These are phyloP conservation scores for Hypoxylon fragiforme DNA, from an alignment of 495 filamentous ascomycete genomes.

Conservation along the genomic window DNA sequence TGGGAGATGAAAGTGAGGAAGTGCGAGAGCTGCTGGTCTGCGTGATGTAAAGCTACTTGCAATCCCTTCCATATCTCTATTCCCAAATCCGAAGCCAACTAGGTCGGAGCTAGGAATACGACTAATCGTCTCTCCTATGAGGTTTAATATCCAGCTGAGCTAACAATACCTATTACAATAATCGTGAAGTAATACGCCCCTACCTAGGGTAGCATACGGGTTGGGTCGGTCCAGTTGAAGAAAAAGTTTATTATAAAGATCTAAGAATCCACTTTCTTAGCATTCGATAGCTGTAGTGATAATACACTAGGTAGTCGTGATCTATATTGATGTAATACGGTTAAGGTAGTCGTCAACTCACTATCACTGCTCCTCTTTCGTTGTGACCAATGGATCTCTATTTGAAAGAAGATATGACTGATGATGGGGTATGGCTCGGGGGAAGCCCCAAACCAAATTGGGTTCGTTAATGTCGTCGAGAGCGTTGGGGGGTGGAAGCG, in stretches of 20 bases:
- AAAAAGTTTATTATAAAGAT: neutral
- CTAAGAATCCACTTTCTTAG: neutral
- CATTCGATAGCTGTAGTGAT: neutral
- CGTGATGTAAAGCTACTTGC: conserved; percentile 37
- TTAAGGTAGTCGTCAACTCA: no score
- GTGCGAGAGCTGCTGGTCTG: conserved; percentile 36
- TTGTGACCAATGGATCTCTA: neutral
- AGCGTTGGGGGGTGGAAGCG: no score
- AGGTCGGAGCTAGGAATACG: neutral
- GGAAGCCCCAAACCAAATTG: conserved; percentile 15
- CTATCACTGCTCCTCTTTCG: no score
- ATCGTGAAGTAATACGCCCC: neutral
- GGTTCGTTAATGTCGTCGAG: conserved; percentile 1
- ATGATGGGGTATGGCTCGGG: conserved; percentile 6
- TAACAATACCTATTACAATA: conserved; percentile 4
- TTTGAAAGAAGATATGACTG: neutral
- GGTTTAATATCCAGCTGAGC: neutral
- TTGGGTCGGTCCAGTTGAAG: neutral
- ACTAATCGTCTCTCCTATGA: no score
- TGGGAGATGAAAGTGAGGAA: conserved; percentile 38
- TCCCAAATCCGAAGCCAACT: neutral
- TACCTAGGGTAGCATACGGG: neutral
- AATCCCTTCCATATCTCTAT: conserved; percentile 38
- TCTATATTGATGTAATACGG: no score
- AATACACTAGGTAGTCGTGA: neutral